Percentiles rank a stretch among this genome's conserved stretches.
Evolutionary conservation across 345 rosid genomes (phyloP).

Genomic region (Linum lewisii): DNA sequence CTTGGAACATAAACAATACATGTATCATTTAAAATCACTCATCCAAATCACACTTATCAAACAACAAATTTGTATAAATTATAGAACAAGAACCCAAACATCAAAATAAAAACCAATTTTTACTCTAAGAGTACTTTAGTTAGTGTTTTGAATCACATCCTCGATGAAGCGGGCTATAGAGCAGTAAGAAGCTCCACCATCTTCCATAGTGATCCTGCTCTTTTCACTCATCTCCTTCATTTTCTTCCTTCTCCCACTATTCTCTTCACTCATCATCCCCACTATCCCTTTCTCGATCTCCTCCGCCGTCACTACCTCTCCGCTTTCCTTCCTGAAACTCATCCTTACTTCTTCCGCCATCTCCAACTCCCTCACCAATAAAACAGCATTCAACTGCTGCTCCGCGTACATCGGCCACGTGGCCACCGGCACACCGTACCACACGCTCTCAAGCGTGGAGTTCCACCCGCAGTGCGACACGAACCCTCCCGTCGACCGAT

Average conservation of each 20-base stretch:
- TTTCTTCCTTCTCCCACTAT: neutral
- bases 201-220: neutral
- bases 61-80: too few species aligned
- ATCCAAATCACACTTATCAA: too few species aligned
- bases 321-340: neutral
- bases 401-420: slow-evolving; percentile 7
- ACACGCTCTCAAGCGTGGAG: slow-evolving; percentile 6
- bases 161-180: neutral
- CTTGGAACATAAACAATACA: too few species aligned
- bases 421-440: slow-evolving; percentile 13
- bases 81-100: too few species aligned
- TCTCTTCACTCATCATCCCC: neutral
- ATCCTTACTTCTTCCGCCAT: slow-evolving; percentile 4
- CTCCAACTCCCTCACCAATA: slow-evolving; percentile 2
- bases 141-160: neutral
- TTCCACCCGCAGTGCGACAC: slow-evolving; percentile 18
- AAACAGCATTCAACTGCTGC: slow-evolving; percentile 10
- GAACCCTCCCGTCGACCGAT: slow-evolving; percentile 10
- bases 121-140: too few species aligned
- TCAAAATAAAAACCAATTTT: too few species aligned
- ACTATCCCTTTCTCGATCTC: slow-evolving; percentile 4
- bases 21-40: too few species aligned
- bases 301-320: neutral
- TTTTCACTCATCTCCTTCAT: slow-evolving; percentile 7
- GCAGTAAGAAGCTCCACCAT: slow-evolving; percentile 8